Evolutionary conservation across 805 yeast genomes (phyloP), one percentile per base, ranked within the genome.

Genomic region (Cyberlindnera galapagoensis): DNA sequence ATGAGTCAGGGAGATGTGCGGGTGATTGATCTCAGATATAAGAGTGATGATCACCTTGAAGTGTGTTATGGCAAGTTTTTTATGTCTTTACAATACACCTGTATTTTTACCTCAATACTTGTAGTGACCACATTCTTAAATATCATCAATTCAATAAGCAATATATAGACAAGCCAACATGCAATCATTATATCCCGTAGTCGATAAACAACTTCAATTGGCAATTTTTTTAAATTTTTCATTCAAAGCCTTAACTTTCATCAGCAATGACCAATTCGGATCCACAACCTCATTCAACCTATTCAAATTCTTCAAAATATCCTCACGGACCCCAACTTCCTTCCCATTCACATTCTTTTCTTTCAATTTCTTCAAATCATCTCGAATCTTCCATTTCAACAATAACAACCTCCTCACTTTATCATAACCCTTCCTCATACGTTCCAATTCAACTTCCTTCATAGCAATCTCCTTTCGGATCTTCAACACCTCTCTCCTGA

Each of bases 401-500:
- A 29, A 21, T 4, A 39, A 42, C 30, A 28, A 44, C 13, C 26
- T 35, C 40, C 40, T 44, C 7, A 54, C 33, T 17, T 36, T 35
- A 17, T 43, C 40, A 24, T 59, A 49, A 11, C 53, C 48, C 8
- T 44, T 30, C 24, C 40, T 45, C 32, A 39, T 33, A 30, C 30
- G 37, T 30, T 42, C 67, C 36, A 44, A 49, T 26, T 31, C 44
- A 24, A 33, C 47, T 46, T 36, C 39, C 20, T 51, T 43, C 9
- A 35, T 33, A 21, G 43, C 46, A 6, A 56, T 47, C n/a, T 51
- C 45, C 17, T 52, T 42, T 13, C 63, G 44, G 1, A 49, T 36
- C 7, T 52, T 39, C 33, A 52, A 54, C 4, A 65, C 51, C 9
- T 51, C 35, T 6, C 30, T 20, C 25, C 69, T 44, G 10, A 54